These are phyloP conservation scores for Obelidium mucronatum DNA, from an alignment of 192 early-diverging fungal genomes.

Conservation along the genomic window DNA sequence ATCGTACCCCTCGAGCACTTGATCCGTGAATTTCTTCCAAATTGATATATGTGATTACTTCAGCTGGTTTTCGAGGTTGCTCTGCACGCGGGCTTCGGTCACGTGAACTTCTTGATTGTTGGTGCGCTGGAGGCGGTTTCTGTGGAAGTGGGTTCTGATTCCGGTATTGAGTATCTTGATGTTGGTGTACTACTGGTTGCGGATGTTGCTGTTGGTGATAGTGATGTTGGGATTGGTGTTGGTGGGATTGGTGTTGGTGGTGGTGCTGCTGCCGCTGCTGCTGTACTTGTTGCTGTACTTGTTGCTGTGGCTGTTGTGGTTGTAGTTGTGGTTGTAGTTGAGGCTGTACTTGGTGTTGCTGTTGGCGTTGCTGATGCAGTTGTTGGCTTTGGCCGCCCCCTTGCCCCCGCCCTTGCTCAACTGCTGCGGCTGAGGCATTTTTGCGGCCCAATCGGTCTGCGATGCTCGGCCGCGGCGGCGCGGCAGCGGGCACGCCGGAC, in stretches of 20 bases:
- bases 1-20: background rate
- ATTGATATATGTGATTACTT: background rate
- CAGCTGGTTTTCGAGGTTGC: too few species aligned
- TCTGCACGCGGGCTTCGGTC: too few species aligned
- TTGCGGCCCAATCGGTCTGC: slow-evolving; percentile 5
- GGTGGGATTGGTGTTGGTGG: too few species aligned
- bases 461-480: background rate
- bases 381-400: background rate
- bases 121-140: too few species aligned
- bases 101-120: too few species aligned
- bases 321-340: background rate
- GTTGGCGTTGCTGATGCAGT: background rate
- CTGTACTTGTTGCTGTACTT: background rate
- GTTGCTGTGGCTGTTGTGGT: background rate
- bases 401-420: too few species aligned
- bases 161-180: too few species aligned
- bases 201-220: too few species aligned
- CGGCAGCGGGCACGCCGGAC: background rate
- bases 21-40: background rate
- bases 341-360: background rate
- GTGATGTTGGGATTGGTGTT: too few species aligned
- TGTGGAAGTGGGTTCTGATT: too few species aligned
- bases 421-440: background rate
- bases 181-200: too few species aligned
- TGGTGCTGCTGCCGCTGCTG: background rate